phyloP scores from a whole-genome alignment of 169 alveolate genomes.

The Cryptosporidium baileyi region DNA sequence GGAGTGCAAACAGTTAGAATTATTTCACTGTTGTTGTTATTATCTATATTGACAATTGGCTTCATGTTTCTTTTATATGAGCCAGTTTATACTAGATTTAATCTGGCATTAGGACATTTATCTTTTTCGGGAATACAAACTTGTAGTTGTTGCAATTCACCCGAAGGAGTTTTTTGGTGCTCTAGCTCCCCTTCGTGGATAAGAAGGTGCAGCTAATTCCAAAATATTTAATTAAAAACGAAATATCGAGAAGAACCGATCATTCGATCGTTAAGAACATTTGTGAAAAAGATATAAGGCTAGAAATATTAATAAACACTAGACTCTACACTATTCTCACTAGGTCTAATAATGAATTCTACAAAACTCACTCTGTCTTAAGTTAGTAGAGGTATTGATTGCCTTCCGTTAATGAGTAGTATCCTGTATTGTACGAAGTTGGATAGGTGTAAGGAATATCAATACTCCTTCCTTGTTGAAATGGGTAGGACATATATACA shows the following conservation, averaged over 20 bases:
- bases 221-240: background rate
- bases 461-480: slow-evolving; percentile 43
- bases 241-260: too few relatives aligned
- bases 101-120: slow-evolving; percentile 30
- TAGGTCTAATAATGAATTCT: too few relatives aligned
- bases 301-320: too few relatives aligned
- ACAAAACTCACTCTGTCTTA: too few relatives aligned
- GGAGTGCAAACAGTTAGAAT: slow-evolving; percentile 53
- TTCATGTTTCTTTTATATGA: slow-evolving; percentile 45
- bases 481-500: slow-evolving; percentile 56
- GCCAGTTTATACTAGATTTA: slow-evolving; percentile 41
- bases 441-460: slow-evolving; percentile 52
- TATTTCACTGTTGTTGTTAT: slow-evolving; percentile 9
- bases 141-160: slow-evolving; percentile 53
- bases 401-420: background rate
- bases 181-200: slow-evolving; percentile 63
- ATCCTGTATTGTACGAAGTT: background rate
- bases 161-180: slow-evolving; percentile 63
- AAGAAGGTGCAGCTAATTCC: slow-evolving; percentile 4
- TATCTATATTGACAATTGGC: slow-evolving; percentile 30
- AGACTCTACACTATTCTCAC: too few relatives aligned
- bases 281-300: too few relatives aligned
- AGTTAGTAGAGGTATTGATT: background rate
- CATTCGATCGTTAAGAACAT: too few relatives aligned
- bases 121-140: slow-evolving; percentile 58